Evolutionary conservation across 2,329 filamentous ascomycete genomes (phyloP), one percentile per base, ranked within the genome.

Genomic region (Colletotrichum cuscutae): DNA sequence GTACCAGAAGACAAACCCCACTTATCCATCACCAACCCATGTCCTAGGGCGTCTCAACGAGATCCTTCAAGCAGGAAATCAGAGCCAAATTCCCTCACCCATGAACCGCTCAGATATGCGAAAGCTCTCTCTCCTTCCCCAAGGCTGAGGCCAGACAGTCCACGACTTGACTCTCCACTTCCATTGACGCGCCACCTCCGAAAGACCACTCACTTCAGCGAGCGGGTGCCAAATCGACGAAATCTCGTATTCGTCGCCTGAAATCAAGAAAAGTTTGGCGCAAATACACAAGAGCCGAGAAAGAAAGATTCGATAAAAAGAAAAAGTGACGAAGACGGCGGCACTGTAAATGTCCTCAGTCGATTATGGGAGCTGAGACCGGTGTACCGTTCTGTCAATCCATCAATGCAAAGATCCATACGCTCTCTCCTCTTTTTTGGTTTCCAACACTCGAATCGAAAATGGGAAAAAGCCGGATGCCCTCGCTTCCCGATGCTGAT

Each of bases 401-500:
- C 42, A 52, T 63, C 60, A 9, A 72, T 64, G 65, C 59, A 69
- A 49, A 64, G 35, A 63, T 24, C n/a, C 35, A 2, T 42, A 46
- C 49, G 46, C 65, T 57, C 54, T 60, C 42, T 49, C 42, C 42
- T 49, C 42, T 54, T 30, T 71, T 54, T 65, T 70, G 24, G 22
- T 72, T 72, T 69, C 59, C 70, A 69, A 72, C 32, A n/a, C 62
- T 13, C 5, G n/a, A 24, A 19, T 37, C 15, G 32, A 11, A 19
- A 30, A 32, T 15, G 42, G 53, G 13, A 24, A 56, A 46, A 65
- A n/a, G n/a, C 22, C 28, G 53, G 32, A 72, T 72, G 60, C 49
- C 60, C 70, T 72, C 70, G 66, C 70, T 70, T 64, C 53, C 60
- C 56, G 52, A 72, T 72, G 70, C 66, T 64, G 24, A 65, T 60